Evolutionary conservation across 2,329 filamentous ascomycete species (phyloP), one percentile per base, ranked within the genome.

Genomic region (Colletotrichum destructivum): DNA sequence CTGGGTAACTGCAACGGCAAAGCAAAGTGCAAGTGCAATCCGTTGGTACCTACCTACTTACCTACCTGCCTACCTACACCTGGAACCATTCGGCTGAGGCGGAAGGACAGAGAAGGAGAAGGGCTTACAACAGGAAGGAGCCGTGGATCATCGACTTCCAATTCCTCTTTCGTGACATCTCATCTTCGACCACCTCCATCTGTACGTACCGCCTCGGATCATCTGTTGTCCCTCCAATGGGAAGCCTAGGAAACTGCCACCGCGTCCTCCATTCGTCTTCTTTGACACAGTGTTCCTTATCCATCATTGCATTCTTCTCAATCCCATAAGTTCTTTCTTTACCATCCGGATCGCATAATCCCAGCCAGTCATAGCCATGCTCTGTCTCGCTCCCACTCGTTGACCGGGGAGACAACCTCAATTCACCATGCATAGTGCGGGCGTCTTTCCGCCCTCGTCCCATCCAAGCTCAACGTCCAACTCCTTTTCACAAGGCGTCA

Each of bases 1-100:
- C 54, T 59, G 46, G 61, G 66, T 46, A 59, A 59, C 44, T 65
- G 52, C 51, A 31, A 44, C 31, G 31, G 31, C 31, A 31, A 6
- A 55, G 4, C 44, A 16, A 42, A n/a, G 51, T 23, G 42, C 31
- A 44, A 40, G 42, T 31, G 59, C 60, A 23, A 26, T 21, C 40
- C 46, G 21, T 44, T 31, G 31, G 35, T n/a, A 66, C 46, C n/a
- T n/a, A n/a, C n/a, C n/a, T n/a, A n/a, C n/a, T n/a, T n/a, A n/a
- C n/a, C n/a, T n/a, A n/a, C n/a, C 46, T 23, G 42, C 26, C 26
- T 26, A 26, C 26, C 26, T 4, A 26, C 4, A 26, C 26, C 26
- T 26, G 26, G 3, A 4, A 26, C 26, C 26, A 26, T 4, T 26
- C 26, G 26, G 26, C 26, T 26, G 3, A 26, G 26, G 26, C 26